A percentile compares a stretch with the other conserved stretches of the same genome.
Conservation (phyloP, 1,284 basidiomycete genomes). For the Trichosporon ovoides region DNA sequence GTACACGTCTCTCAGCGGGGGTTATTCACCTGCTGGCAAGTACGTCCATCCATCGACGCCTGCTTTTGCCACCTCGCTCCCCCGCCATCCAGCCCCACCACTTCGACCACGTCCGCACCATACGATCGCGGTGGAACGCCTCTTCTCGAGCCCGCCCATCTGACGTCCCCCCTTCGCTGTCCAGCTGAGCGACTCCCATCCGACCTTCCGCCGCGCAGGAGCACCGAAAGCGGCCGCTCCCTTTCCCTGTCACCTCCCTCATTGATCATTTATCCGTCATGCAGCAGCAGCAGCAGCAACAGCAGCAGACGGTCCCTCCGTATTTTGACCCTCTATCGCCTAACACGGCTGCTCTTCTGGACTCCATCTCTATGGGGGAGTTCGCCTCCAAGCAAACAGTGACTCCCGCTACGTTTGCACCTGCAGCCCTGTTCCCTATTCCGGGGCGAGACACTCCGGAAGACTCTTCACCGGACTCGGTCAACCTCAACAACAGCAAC, state of each 20-base stretch:
- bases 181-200: not conserved
- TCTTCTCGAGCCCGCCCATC: not conserved
- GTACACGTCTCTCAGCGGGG: not conserved
- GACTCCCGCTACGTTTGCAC: conserved; percentile 29
- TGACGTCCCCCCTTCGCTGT: not conserved
- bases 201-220: not conserved
- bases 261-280: not conserved
- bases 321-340: conserved; percentile 31
- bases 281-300: not conserved
- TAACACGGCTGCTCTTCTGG: conserved; percentile 42
- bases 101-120: not conserved
- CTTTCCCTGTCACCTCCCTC: not conserved
- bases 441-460: conserved; percentile 40
- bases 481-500: conserved; percentile 8
- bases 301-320: not conserved
- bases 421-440: conserved; percentile 40
- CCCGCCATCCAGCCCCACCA: not conserved
- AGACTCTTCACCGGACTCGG: conserved; percentile 34
- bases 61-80: not conserved
- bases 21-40: not conserved
- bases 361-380: conserved; percentile 29
- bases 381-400: conserved; percentile 2
- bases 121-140: not conserved
- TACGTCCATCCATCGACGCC: not conserved
- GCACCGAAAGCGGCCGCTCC: not conserved